These are phyloP conservation scores for Botrytis aclada DNA, from an alignment of 2,329 filamentous ascomycete species.

Conservation along the genomic window DNA sequence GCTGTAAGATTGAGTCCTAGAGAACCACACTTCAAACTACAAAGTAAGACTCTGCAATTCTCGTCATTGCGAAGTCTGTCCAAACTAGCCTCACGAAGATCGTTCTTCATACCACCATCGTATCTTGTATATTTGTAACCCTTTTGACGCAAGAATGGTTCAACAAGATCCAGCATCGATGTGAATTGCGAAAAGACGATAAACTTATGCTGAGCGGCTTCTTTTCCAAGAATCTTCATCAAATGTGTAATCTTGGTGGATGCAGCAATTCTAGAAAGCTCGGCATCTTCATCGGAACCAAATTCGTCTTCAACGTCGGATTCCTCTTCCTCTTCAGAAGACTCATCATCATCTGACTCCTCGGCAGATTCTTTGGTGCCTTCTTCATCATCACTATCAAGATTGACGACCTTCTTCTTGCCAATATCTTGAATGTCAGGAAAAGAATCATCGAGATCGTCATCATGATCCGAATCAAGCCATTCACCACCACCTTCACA, in stretches of 20 bases:
- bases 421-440: slow-evolving; percentile 39
- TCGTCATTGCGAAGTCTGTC: slow-evolving; percentile 71
- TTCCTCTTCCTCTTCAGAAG: slow-evolving; percentile 32
- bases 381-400: slow-evolving; percentile 37
- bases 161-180: slow-evolving; percentile 93
- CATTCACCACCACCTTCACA: slow-evolving; percentile 83
- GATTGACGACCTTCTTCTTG: slow-evolving; percentile 25
- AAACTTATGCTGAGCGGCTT: slow-evolving; percentile 83
- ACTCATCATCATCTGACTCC: slow-evolving; percentile 34
- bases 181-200: slow-evolving; percentile 99
- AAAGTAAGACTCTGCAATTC: slow-evolving; percentile 78
- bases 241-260: slow-evolving; percentile 93
- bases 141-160: slow-evolving; percentile 78
- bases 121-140: slow-evolving; percentile 82
- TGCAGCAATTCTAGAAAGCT: slow-evolving; percentile 53
- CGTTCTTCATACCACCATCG: slow-evolving; percentile 93
- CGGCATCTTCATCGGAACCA: slow-evolving; percentile 40
- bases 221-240: slow-evolving; percentile 73
- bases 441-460: slow-evolving; percentile 49
- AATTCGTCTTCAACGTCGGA: slow-evolving; percentile 38
- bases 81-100: slow-evolving; percentile 83
- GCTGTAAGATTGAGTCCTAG: slow-evolving; percentile 92
- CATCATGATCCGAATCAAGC: slow-evolving; percentile 59
- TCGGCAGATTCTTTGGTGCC: slow-evolving; percentile 38
- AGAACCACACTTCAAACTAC: slow-evolving; percentile 90